Evolutionary conservation across 148 eudicot species (phyloP).

Genomic region (Rheum nobile): DNA sequence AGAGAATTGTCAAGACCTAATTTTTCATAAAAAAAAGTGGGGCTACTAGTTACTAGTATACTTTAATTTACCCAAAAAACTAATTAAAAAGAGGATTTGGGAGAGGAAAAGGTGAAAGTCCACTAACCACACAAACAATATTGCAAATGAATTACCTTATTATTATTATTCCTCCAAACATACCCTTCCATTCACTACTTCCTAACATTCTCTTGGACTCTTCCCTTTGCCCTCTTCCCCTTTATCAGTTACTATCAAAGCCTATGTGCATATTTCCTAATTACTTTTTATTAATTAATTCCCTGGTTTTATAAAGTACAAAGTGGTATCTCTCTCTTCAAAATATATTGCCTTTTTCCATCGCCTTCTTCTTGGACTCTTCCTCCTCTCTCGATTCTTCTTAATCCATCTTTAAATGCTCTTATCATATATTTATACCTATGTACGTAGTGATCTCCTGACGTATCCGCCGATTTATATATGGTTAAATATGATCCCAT

Average conservation of each 20-base stretch:
- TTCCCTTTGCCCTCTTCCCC: constrained; percentile 29
- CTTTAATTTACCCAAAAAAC: constrained; percentile 2
- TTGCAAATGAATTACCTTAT: constrained; percentile 1
- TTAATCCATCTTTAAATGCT: neutral
- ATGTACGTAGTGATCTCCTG: too few relatives aligned
- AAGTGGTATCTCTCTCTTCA: constrained; percentile 1
- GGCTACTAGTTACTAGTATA: neutral
- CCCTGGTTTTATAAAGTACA: constrained; percentile 8
- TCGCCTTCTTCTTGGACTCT: constrained; percentile 20
- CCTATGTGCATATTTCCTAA: neutral
- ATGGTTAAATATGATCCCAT: too few relatives aligned
- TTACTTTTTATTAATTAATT: neutral
- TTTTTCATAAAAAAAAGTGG: neutral
- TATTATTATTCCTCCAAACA: constrained; percentile 73
- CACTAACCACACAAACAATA: constrained; percentile 18
- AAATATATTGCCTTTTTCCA: constrained; percentile 7
- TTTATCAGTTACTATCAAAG: constrained; percentile 17
- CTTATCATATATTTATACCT: too few relatives aligned
- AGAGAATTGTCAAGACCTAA: too few relatives aligned
- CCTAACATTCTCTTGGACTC: constrained; percentile 44
- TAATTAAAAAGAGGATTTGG: constrained; percentile 19
- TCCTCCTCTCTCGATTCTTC: constrained; percentile 12
- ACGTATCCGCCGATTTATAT: neutral
- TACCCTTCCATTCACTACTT: constrained; percentile 59
- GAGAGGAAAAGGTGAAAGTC: constrained; percentile 32